Evolutionary conservation across 73 alveolate species (phyloP).

Genomic region (Paramecium bursaria): DNA sequence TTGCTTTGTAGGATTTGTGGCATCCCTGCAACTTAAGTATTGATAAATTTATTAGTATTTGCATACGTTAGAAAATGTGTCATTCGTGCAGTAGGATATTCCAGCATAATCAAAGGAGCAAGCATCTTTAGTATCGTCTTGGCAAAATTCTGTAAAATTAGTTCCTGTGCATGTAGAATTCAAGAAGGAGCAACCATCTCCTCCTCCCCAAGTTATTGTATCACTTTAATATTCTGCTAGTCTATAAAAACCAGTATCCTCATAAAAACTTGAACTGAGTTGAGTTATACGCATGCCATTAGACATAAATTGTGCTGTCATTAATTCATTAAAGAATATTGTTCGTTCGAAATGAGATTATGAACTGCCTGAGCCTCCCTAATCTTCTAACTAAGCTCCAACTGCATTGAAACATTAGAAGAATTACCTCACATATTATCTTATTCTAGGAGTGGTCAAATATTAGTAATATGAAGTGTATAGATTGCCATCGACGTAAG

Average conservation of each 20-base stretch:
- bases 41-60: conserved; percentile 1
- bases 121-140: too few species aligned
- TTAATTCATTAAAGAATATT: conserved; percentile 34
- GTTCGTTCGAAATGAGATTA: conserved; percentile 37
- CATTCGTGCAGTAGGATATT: too few species aligned
- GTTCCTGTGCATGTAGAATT: neutral
- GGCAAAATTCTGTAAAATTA: conserved; percentile 32
- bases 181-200: neutral
- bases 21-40: conserved; percentile 12
- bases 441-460: neutral
- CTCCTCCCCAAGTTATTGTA: conserved; percentile 38
- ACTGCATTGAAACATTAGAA: neutral
- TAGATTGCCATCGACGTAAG: neutral
- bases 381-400: conserved; percentile 7
- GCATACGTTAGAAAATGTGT: neutral
- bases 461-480: neutral
- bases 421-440: neutral
- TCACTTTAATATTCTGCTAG: neutral
- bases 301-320: conserved; percentile 15
- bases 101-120: too few species aligned
- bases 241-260: conserved; percentile 45
- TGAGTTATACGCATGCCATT: neutral
- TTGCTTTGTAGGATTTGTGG: neutral
- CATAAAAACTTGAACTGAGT: neutral
- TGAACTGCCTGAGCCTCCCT: conserved; percentile 9